Evolutionary conservation across 1,139 yeast genomes (phyloP).

Genomic region (Arxiozyma telluris): DNA sequence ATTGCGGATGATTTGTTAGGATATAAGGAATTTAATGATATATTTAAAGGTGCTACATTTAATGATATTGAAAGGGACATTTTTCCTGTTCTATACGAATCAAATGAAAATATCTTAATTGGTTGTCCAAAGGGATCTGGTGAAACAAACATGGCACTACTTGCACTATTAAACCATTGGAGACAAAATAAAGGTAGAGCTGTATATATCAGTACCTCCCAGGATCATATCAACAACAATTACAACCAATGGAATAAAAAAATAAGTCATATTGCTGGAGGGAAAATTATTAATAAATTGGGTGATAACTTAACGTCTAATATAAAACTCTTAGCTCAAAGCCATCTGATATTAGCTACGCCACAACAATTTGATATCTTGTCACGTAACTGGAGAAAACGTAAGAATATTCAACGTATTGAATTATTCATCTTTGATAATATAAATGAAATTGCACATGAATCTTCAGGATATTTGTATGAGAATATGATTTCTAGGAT

Average conservation of each 20-base stretch:
- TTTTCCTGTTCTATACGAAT: slow-evolving; percentile 50
- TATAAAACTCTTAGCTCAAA: slow-evolving; percentile 42
- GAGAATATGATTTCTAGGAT: slow-evolving; percentile 66
- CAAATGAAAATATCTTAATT: slow-evolving; percentile 52
- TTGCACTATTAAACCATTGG: slow-evolving; percentile 70
- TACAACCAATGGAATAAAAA: slow-evolving; percentile 44
- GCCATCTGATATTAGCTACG: slow-evolving; percentile 67
- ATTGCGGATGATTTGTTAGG: slow-evolving; percentile 43
- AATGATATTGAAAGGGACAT: slow-evolving; percentile 69
- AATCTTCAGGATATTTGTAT: slow-evolving; percentile 47
- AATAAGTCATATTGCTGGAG: slow-evolving; percentile 39
- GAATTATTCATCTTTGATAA: slow-evolving; percentile 69
- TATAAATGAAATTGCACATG: slow-evolving; percentile 59
- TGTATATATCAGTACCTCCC: slow-evolving; percentile 57
- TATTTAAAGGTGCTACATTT: slow-evolving; percentile 44
- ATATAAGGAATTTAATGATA: slow-evolving; percentile 37
- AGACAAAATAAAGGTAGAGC: slow-evolving; percentile 52
- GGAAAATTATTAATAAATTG: slow-evolving; percentile 47
- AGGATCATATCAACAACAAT: slow-evolving; percentile 43
- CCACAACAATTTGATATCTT: slow-evolving; percentile 67
- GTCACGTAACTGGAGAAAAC: slow-evolving; percentile 74
- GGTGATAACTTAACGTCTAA: slow-evolving; percentile 56
- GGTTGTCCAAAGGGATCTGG: slow-evolving; percentile 75
- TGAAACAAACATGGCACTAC: slow-evolving; percentile 60
- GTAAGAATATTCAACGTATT: slow-evolving; percentile 59